phyloP scores from a whole-genome alignment of 495 filamentous ascomycete species.

The Penicillium pulvis region DNA sequence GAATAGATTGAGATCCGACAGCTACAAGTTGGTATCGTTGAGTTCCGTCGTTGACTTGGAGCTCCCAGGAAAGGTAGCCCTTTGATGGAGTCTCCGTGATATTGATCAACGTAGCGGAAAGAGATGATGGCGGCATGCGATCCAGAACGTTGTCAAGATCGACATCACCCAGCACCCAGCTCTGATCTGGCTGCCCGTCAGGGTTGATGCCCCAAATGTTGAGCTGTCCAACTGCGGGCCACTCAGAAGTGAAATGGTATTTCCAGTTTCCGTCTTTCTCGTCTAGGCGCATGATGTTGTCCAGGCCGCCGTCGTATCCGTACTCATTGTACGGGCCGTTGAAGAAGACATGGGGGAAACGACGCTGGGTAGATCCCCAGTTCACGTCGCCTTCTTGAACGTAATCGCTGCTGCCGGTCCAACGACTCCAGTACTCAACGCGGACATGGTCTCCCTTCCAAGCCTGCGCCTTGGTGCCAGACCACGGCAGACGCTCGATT shows the following conservation, averaged over 20 bases:
- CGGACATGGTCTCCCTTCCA: constrained; percentile 68
- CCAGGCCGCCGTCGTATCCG: constrained; percentile 65
- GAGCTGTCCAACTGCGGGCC: constrained; percentile 63
- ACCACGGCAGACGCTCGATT: constrained; percentile 52
- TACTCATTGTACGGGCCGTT: constrained; percentile 69
- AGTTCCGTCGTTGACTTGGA: constrained; percentile 57
- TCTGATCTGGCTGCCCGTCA: constrained; percentile 63
- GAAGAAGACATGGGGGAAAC: constrained; percentile 65
- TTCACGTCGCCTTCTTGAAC: constrained; percentile 62
- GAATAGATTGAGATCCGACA: constrained; percentile 50
- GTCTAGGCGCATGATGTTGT: constrained; percentile 55
- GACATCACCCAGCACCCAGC: constrained; percentile 58
- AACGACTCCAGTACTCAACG: constrained; percentile 68
- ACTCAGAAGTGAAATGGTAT: constrained; percentile 64
- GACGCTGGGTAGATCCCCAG: constrained; percentile 41
- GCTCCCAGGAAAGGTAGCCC: constrained; percentile 57
- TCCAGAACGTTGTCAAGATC: constrained; percentile 63
- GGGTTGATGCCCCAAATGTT: constrained; percentile 71
- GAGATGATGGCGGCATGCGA: constrained; percentile 60
- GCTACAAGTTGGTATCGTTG: constrained; percentile 53
- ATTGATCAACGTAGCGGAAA: constrained; percentile 59
- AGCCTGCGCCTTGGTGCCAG: constrained; percentile 59
- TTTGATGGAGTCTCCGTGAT: constrained; percentile 57
- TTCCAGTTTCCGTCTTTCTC: constrained; percentile 55
- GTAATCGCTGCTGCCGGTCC: constrained; percentile 64